These are phyloP conservation scores for Lodderomyces metapsilosis DNA, from an alignment of 1,139 yeast species.

Conservation along the genomic window DNA sequence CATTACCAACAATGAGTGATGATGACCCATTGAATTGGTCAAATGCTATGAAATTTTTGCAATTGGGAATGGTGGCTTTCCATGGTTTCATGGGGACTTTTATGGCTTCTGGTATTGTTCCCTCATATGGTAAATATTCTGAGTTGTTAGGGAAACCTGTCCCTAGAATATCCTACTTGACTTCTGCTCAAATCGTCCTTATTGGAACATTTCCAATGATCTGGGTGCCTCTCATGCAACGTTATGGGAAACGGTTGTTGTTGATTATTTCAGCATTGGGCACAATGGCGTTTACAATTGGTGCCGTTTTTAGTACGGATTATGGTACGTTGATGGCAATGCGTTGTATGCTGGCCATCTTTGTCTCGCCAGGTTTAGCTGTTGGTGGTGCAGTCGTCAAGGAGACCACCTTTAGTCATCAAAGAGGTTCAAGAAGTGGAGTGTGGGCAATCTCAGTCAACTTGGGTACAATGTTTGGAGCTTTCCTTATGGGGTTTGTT, in stretches of 20 bases:
- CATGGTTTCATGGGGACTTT: conserved; percentile 21
- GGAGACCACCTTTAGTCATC: conserved; percentile 20
- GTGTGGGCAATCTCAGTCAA: conserved; percentile 20
- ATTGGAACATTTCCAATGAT: conserved; percentile 19
- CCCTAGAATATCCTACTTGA: conserved; percentile 16
- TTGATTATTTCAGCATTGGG: conserved; percentile 17
- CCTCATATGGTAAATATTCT: conserved; percentile 17
- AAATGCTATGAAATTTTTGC: conserved; percentile 12
- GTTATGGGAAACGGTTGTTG: conserved; percentile 18
- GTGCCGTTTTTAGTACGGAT: conserved; percentile 16
- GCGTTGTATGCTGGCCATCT: conserved; percentile 18
- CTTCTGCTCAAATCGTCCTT: conserved; percentile 19
- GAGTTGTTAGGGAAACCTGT: conserved; percentile 14
- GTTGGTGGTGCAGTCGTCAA: conserved; percentile 19
- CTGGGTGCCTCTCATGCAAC: conserved; percentile 21
- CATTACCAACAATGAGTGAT: conserved; percentile 18
- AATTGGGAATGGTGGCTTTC: conserved; percentile 18
- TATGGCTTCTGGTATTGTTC: conserved; percentile 22
- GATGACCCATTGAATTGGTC: conserved; percentile 22
- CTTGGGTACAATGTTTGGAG: conserved; percentile 21
- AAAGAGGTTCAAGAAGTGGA: conserved; percentile 21
- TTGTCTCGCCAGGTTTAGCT: conserved; percentile 20
- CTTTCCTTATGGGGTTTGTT: conserved; percentile 22
- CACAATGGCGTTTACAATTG: conserved; percentile 17
- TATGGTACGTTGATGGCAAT: conserved; percentile 18